phyloP scores from a whole-genome alignment of 352 stramenopile genomes.

The Phytophthora brassicae region DNA sequence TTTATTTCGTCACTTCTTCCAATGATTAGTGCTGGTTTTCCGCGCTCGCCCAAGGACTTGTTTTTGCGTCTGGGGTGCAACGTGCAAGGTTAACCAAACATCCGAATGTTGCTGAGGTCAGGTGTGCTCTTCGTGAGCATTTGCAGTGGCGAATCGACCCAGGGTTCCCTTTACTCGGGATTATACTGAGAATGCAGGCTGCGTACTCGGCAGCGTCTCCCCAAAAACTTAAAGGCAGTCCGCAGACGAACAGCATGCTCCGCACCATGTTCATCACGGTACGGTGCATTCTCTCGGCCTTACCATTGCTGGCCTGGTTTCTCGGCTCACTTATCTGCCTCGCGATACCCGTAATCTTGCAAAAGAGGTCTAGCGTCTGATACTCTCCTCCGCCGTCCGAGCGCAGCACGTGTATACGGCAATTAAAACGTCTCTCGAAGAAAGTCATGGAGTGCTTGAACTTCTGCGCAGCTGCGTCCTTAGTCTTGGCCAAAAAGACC shows the following conservation, averaged over 20 bases:
- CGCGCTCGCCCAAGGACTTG: too few relatives aligned
- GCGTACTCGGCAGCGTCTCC: not conserved
- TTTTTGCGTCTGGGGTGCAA: not conserved
- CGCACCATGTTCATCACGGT: slow-evolving; percentile 36
- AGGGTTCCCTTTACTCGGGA: too few relatives aligned
- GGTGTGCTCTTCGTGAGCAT: not conserved
- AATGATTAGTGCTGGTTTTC: too few relatives aligned
- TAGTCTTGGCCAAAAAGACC: slow-evolving; percentile 10
- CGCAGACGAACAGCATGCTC: slow-evolving; percentile 29
- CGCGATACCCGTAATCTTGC: slow-evolving; percentile 14
- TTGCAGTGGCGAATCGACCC: too few relatives aligned
- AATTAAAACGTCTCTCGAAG: slow-evolving; percentile 4
- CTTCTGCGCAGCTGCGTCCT: slow-evolving; percentile 5
- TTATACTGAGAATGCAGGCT: too few relatives aligned
- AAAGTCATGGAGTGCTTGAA: slow-evolving; percentile 15
- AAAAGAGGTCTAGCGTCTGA: slow-evolving; percentile 24
- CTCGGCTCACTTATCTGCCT: slow-evolving; percentile 19
- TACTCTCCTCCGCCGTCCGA: slow-evolving; percentile 29
- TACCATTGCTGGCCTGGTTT: slow-evolving; percentile 28
- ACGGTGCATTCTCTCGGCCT: slow-evolving; percentile 28
- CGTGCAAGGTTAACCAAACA: slow-evolving; percentile 13
- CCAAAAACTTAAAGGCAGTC: slow-evolving; percentile 25
- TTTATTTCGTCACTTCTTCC: too few relatives aligned
- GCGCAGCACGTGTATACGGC: slow-evolving; percentile 5
- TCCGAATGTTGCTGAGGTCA: slow-evolving; percentile 3